Evolutionary conservation across 306 rosid genomes (phyloP), one percentile per base, ranked within the genome.

Genomic region (Acacia crassicarpa): DNA sequence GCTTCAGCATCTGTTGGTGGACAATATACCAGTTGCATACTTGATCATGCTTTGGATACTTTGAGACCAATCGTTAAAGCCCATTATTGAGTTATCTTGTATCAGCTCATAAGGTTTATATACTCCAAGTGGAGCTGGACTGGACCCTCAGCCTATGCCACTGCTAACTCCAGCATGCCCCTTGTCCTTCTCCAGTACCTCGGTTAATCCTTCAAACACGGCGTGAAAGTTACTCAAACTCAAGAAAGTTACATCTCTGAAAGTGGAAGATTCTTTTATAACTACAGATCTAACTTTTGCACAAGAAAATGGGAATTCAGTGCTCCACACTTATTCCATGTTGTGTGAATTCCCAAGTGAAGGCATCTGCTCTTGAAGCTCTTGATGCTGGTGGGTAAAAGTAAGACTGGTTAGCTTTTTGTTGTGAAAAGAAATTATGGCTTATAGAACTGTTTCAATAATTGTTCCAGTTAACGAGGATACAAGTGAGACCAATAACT

Each of bases 311-410:
- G 96, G 94, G 96, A 77, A 84, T 88, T 85, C 91, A 90, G 66
- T 93, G 91, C 84, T 90, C 94, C 68, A 89, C 85, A 67, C 79
- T 91, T 72, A 10, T 85, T 59, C 90, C 94, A 49, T 93, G 94
- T 49, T 93, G 94, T 82, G 88, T 84, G 90, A 83, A 90, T 85
- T 91, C 96, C 33, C 96, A 91, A 84, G 86, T 93, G 72, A 93
- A 93, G 86, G 93, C 96, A 66, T 89, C 92, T 14, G 86, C 90
- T 81, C 86, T 89, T 75, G 97, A 93, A 85, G 86, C 86, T 79
- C 92, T 92, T 2, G 89, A 86, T 72, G 84, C 85, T 54, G 94
- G 94, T 91, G 83, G 81, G 91, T 84, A 46, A 35, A 80, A 70
- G 75, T 30, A 44, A 63, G 35, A 40, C 66, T 79, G 13, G 41